Evolutionary conservation across 441 rosid genomes (phyloP), one percentile per base, ranked within the genome.

Genomic region (Bocquillonia castaneifolia): DNA sequence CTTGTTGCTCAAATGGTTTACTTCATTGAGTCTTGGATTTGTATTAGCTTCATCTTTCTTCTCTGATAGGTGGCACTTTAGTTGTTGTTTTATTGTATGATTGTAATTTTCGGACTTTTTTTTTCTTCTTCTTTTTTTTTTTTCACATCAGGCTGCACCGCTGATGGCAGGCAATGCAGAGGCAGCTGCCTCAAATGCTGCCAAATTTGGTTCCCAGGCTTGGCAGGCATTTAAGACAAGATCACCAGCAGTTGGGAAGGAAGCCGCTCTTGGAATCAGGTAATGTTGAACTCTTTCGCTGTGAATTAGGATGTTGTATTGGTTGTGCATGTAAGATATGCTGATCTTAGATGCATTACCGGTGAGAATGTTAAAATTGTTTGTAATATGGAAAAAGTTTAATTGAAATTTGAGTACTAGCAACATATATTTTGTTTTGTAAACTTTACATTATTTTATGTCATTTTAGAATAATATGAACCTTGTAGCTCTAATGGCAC

Each of bases 201-300:
- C 84, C 61, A 83, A 74, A 75, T 80, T 78, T 53, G 89, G 87
- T 54, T 76, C 87, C 78, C 88, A 82, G 74, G 95, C 90, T 36
- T 88, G 95, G 95, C 88, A 88, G 60, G 84, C 92, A 47, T 80
- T 85, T 80, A 88, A 88, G 78, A 74, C 95, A 25, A 77, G 88
- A 10, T 88, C 90, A 10, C 81, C 86, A 10, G 73, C 68, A 28
- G 76, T 78, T 51, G 80, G 67, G 58, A 86, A 87, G 52, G 90
- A 85, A 83, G 90, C 86, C 0, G 84, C 90, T 72, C 84, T 81
- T 72, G 95, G 95, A 44, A 62, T 88, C 69, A 85, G 94, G 90
- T 88, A 63, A 40, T 18, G 20, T 37, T 18, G 3, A 34, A 10
- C 2, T 22, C 23, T 59, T 40, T 2, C 18, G 32, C 39, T 45